phyloP scores from a whole-genome alignment of 192 early-diverging fungal genomes.

The Podila minutissima region DNA sequence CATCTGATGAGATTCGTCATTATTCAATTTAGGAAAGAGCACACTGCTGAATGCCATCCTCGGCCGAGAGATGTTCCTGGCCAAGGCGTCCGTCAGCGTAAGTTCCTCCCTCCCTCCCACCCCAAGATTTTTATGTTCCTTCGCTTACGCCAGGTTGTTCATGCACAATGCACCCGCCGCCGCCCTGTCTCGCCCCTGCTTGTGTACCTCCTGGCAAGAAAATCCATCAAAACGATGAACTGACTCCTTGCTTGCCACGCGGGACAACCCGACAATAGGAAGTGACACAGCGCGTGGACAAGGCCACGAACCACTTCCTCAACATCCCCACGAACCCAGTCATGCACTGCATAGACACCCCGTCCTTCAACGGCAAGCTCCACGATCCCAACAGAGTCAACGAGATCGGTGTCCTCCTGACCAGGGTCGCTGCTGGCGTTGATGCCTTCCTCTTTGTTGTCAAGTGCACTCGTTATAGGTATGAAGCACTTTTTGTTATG shows the following conservation, averaged over 20 bases:
- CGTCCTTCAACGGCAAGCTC: conserved; percentile 51
- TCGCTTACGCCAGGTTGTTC: not conserved
- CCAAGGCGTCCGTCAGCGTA: conserved; percentile 55
- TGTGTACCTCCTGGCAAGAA: no score
- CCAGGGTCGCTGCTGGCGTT: conserved; percentile 40
- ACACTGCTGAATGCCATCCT: conserved; percentile 58
- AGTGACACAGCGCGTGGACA: conserved; percentile 53
- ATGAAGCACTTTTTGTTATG: not conserved
- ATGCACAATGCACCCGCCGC: no score
- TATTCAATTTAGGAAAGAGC: conserved; percentile 46
- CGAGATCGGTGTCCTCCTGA: conserved; percentile 40
- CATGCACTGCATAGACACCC: conserved; percentile 57
- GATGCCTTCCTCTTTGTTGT: conserved; percentile 54
- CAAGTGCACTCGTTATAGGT: conserved; percentile 55
- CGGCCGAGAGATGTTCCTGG: conserved; percentile 49
- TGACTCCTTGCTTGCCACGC: not conserved
- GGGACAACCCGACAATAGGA: conserved; percentile 21
- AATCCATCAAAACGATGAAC: no score
- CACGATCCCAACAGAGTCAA: conserved; percentile 42
- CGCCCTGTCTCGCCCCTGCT: no score
- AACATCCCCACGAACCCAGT: conserved; percentile 43
- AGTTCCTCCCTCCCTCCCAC: not conserved
- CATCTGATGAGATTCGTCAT: not conserved
- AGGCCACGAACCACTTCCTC: conserved; percentile 43
- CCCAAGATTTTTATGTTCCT: not conserved